Evolutionary conservation across 805 yeast species (phyloP), one percentile per base, ranked within the genome.

Genomic region (Sugiyamaella chiloensis): DNA sequence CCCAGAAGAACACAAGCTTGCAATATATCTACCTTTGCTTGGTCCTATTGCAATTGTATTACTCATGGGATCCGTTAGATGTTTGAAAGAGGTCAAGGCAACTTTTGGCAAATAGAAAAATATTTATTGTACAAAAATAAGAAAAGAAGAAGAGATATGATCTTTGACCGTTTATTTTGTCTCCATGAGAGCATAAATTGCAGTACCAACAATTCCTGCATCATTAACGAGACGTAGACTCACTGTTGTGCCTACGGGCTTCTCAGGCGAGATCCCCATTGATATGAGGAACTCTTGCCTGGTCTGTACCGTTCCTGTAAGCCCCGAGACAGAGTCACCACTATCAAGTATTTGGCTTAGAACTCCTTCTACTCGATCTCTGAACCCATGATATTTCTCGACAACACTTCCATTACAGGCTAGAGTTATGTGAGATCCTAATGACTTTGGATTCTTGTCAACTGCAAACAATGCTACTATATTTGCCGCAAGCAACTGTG

Each of bases 1-100:
- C 72, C 98, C 99, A 0, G 91, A 86, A 54, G 97, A 91, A 64
- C 99, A 91, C 62, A 90, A 87, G 64, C 73, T 93, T 60, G 98
- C 99, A 0, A 96, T 93, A 1, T 93, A 89, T 56, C 71, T 88
- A 60, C 99, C 99, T 0, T 69, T 91, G 39, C 64, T 90, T 29
- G 98, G 98, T 0, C 99, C 99, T 1, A 70, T 89, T 29, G 68
- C 77, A 1, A 77, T 91, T 21, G 89, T 93, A 19, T 61, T 70
- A 27, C 24, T 63, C 3, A 44, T 64, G 30, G 71, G 73, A 4
- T 51, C 61, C 12, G 40, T 48, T 1, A 45, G 68, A 20, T 48
- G 61, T 8, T 5, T 60, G n/a, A 52, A 45, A 21, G 69, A 67
- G 39, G 5, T 34, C 5, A 34, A 34, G 20, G 20, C 16, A 16